phyloP scores from a whole-genome alignment of 163 green algal species.

The Chlamydomonas reinhardtii region DNA sequence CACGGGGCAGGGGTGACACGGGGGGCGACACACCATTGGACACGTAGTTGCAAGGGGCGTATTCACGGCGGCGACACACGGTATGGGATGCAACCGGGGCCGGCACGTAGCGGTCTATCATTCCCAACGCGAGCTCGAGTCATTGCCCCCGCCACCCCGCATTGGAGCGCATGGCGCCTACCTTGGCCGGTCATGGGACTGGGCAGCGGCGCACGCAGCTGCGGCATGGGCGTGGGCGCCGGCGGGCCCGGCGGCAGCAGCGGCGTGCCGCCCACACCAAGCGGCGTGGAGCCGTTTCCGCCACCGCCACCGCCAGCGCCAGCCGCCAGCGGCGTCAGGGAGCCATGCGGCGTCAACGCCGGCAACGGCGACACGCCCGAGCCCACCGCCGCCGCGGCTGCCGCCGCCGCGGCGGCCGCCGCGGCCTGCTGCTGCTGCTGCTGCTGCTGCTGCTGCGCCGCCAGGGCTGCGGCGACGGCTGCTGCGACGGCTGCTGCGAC shows the following conservation, averaged over 20 bases:
- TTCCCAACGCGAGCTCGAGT: too few species aligned
- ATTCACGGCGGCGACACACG: too few species aligned
- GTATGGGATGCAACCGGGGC: too few species aligned
- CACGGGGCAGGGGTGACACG: too few species aligned
- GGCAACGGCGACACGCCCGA: neutral
- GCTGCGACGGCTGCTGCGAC: neutral
- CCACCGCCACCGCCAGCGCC: too few species aligned
- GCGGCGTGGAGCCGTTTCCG: too few species aligned
- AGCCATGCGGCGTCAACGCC: neutral
- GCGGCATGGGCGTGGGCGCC: slow-evolving; percentile 6
- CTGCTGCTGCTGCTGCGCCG: neutral
- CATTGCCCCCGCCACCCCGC: too few species aligned
- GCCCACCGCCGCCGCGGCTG: neutral
- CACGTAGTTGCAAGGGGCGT: too few species aligned
- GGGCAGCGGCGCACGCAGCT: neutral
- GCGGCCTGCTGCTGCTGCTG: neutral
- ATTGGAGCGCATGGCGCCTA: neutral
- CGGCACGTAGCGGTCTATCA: too few species aligned
- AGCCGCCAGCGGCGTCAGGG: neutral
- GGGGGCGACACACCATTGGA: too few species aligned
- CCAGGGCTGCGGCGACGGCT: neutral
- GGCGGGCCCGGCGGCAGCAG: neutral
- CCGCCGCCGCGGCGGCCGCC: neutral
- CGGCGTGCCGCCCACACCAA: neutral
- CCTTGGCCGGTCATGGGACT: neutral